phyloP scores from a whole-genome alignment of 371 early-diverging fungal species.

The Rhizopus sp. region DNA sequence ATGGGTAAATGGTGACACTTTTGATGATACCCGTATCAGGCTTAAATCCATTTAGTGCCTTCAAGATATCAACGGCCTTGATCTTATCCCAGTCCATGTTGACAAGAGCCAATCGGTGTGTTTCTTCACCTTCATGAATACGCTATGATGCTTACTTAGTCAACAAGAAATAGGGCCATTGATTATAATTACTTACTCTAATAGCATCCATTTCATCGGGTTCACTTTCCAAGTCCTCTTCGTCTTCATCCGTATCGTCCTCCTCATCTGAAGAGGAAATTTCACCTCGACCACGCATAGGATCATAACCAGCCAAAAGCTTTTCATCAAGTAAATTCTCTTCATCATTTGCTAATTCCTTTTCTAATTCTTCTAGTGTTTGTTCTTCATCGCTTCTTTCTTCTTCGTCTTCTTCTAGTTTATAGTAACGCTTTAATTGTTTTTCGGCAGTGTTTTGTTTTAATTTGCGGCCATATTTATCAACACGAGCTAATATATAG shows the following conservation, averaged over 20 bases:
- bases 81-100: constrained; percentile 97
- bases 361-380: constrained; percentile 44
- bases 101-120: constrained; percentile 88
- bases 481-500: constrained; percentile 67
- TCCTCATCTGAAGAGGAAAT: constrained; percentile 65
- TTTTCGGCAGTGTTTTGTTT: constrained; percentile 51
- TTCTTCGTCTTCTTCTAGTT: constrained; percentile 57
- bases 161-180: constrained; percentile 9
- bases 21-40: constrained; percentile 75
- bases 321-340: constrained; percentile 36
- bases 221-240: constrained; percentile 49
- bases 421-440: constrained; percentile 61
- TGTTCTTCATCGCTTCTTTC: constrained; percentile 31
- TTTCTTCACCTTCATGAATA: constrained; percentile 84
- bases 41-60: constrained; percentile 86
- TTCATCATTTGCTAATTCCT: constrained; percentile 52
- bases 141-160: constrained; percentile 30
- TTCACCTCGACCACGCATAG: constrained; percentile 86
- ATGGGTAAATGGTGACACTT: constrained; percentile 88
- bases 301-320: constrained; percentile 55
- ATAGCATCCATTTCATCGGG: constrained; percentile 53
- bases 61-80: constrained; percentile 84
- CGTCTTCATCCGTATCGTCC: constrained; percentile 51
- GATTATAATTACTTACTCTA: constrained; percentile 5
- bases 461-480: constrained; percentile 84